Base-by-base conservation (phyloP, 1,284 basidiomycete species). In the Laetiporus sulphureus region DNA sequence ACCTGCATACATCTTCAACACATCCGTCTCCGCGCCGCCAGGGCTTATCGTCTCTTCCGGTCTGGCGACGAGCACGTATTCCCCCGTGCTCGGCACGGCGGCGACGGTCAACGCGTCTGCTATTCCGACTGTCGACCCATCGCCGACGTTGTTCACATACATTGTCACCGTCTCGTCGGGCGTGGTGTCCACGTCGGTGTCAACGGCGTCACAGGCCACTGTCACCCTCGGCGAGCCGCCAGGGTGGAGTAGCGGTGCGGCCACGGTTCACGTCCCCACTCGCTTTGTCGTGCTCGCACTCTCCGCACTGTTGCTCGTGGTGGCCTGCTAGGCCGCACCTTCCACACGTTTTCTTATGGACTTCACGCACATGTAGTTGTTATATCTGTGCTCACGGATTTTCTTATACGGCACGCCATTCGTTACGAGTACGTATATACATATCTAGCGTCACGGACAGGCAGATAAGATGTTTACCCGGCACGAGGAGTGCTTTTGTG, bases 1-100 rank as follows among this genome's bases (percentile, higher is more conserved):
- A 0, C 79, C 83, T 0, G 46, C 75, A 0, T 93, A 91, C 58
- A 60, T 71, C 8, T 85, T 91, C 61, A 85, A 85, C 51, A 74
- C 83, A 0, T 81, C 86, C 4, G 61, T 83, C 35, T 51, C 69
- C 31, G 80, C 72, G 10, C 54, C 64, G 15, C 61, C 68, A 24
- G 77, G 80, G 6, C 71, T 72, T 36, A 66, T 82, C 32, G 72
- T 77, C 2, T 48, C 63, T 3, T 69, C 75, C 16, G 82, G 73
- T 23, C 74, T 87, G 20, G 85, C 76, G 10, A 78, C 76, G 1
- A 78, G 74, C 58, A 85, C 83, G 3, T 89, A 89, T 55, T 65
- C 59, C 19, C 66, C 85, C 0, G 64, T 84, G 48, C 73, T 65
- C 59, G 68, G 53, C 53, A n/a, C n/a, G n/a, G 41, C 50, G 32